These are phyloP conservation scores for Physcomitrellopsis africana DNA, from an alignment of 225 moss, liverwort and hornwort genomes.

Conservation along the genomic window DNA sequence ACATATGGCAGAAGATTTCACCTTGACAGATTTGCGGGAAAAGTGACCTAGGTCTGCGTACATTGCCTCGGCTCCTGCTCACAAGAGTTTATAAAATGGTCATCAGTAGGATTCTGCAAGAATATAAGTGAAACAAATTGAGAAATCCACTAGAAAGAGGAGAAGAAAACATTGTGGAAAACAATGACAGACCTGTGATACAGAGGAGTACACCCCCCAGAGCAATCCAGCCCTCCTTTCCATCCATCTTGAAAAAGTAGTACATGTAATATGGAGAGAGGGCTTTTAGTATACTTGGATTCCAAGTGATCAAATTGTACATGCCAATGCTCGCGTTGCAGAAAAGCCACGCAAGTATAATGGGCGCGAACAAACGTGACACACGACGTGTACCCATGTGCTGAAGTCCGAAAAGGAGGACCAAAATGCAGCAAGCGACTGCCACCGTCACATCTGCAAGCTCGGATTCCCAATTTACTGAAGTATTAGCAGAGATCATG, in stretches of 20 bases:
- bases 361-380: constrained; percentile 82
- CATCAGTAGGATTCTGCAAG: constrained; percentile 1
- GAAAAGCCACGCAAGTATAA: constrained; percentile 76
- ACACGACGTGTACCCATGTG: constrained; percentile 79
- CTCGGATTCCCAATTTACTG: neutral
- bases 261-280: constrained; percentile 76
- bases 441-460: constrained; percentile 64
- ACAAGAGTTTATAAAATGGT: neutral
- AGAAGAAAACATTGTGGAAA: constrained; percentile 3
- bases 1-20: constrained; percentile 22
- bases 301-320: constrained; percentile 68
- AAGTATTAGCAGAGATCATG: neutral
- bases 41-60: constrained; percentile 92
- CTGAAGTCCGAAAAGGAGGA: constrained; percentile 77
- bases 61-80: constrained; percentile 92
- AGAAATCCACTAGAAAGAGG: neutral
- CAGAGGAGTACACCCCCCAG: constrained; percentile 89
- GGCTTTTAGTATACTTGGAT: constrained; percentile 66
- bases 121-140: neutral
- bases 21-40: constrained; percentile 73
- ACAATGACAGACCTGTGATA: constrained; percentile 76
- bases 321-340: constrained; percentile 70
- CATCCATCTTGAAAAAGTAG: constrained; percentile 70
- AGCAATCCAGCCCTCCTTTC: constrained; percentile 82
- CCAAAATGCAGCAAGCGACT: constrained; percentile 71